A percentile compares a stretch with the other conserved stretches of the same genome.
These are phyloP conservation scores for Verticillium longisporum DNA, from an alignment of 2,329 filamentous ascomycete genomes.

Conservation along the genomic window DNA sequence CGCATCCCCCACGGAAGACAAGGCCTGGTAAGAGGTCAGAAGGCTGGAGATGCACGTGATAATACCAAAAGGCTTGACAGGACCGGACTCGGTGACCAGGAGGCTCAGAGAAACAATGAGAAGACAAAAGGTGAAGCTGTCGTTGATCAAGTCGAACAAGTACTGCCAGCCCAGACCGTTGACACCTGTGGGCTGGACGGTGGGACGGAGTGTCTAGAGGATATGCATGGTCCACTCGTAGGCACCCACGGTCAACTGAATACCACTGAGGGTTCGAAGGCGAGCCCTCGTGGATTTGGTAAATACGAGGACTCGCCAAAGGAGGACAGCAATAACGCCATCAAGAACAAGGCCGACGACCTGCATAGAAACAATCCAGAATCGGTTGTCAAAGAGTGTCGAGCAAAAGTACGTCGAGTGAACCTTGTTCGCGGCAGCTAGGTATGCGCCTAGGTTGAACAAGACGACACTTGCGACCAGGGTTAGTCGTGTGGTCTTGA, in stretches of 20 bases:
- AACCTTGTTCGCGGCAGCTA: constrained; percentile 27
- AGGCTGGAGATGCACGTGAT: constrained; percentile 36
- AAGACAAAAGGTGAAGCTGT: constrained; percentile 36
- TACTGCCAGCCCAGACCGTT: constrained; percentile 36
- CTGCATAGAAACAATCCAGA: constrained; percentile 32
- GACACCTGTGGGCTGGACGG: constrained; percentile 10
- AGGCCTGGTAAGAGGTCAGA: constrained; percentile 25
- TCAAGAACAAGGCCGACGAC: constrained; percentile 38
- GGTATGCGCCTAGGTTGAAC: constrained; percentile 36
- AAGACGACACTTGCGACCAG: constrained; percentile 27
- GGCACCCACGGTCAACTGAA: constrained; percentile 22
- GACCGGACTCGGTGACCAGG: constrained; percentile 39
- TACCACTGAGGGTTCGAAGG: constrained; percentile 35
- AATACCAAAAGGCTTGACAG: constrained; percentile 32
- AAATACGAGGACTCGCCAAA: constrained; percentile 47
- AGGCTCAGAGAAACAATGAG: constrained; percentile 37
- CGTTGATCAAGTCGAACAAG: constrained; percentile 40
- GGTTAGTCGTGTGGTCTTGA: constrained; percentile 33
- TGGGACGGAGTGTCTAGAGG: constrained; percentile 7
- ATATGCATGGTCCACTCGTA: constrained; percentile 23
- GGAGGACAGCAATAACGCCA: constrained; percentile 34
- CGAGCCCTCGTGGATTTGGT: constrained; percentile 38
- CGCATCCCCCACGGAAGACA: constrained; percentile 35
- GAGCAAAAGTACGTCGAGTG: constrained; percentile 48
- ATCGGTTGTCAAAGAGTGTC: constrained; percentile 28